Percentiles rank a stretch among this genome's conserved stretches.
phyloP scores from a whole-genome alignment of 1,139 yeast genomes.

The Magnusiomyces tetraspermus region DNA sequence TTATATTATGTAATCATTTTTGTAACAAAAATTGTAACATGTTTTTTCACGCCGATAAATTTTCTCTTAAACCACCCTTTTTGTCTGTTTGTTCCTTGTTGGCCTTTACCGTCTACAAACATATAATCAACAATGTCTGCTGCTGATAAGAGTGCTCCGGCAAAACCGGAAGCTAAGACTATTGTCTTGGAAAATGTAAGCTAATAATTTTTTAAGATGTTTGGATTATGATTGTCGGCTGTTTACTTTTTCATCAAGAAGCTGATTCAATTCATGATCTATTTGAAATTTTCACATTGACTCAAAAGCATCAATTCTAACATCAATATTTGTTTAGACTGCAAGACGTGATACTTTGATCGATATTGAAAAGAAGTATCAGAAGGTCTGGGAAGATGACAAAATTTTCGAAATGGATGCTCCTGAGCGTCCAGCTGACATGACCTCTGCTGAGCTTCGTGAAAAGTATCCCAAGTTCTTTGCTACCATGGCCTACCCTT shows the following conservation, averaged over 20 bases:
- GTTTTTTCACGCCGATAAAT: not conserved
- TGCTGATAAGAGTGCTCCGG: slow-evolving; percentile 9
- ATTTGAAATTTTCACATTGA: no score
- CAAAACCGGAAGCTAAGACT: slow-evolving; percentile 26
- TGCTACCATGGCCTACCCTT: slow-evolving; percentile 96
- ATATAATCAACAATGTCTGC: slow-evolving; percentile 10
- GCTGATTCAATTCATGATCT: not conserved
- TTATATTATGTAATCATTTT: no score
- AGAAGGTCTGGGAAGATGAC: slow-evolving; percentile 76
- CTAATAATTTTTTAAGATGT: not conserved
- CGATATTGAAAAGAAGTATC: slow-evolving; percentile 84
- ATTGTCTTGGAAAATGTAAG: slow-evolving; percentile 37
- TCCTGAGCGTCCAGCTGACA: slow-evolving; percentile 62
- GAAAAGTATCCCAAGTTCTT: slow-evolving; percentile 76
- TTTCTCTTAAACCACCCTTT: not conserved
- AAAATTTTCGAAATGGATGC: slow-evolving; percentile 82
- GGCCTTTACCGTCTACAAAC: not conserved
- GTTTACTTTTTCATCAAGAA: not conserved
- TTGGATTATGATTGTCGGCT: no score
- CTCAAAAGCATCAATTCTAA: not conserved
- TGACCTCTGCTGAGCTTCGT: slow-evolving; percentile 63
- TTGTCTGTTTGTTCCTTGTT: not conserved
- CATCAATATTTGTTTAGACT: slow-evolving; percentile 35
- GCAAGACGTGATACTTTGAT: slow-evolving; percentile 90
- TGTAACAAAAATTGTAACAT: not conserved